A percentile compares a stretch with the other conserved stretches of the same genome.
Evolutionary conservation across 2,329 filamentous ascomycete genomes (phyloP).

Genomic region (Epichloe brachyelytri): DNA sequence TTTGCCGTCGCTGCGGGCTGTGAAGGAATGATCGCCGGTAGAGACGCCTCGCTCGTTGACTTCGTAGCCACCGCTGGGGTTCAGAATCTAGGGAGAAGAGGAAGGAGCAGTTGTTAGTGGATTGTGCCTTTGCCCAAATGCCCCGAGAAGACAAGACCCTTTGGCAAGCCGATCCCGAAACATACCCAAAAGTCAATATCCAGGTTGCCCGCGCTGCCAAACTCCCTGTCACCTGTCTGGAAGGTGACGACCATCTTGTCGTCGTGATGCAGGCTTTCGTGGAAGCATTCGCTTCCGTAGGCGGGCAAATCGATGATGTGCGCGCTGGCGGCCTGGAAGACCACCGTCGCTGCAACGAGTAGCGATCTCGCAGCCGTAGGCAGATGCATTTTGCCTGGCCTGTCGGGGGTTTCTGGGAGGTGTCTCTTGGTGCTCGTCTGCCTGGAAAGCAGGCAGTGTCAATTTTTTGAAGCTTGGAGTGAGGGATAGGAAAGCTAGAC

Average conservation of each 20-base stretch:
- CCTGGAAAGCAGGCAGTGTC: no score
- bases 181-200: slow-evolving; percentile 97
- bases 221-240: slow-evolving; percentile 94
- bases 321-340: slow-evolving; percentile 50
- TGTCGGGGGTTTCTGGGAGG: no score
- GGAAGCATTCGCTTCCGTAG: slow-evolving; percentile 94
- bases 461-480: no score
- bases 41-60: slow-evolving; percentile 70
- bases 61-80: slow-evolving; percentile 63
- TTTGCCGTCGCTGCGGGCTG: slow-evolving; percentile 71
- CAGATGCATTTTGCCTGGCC: slow-evolving; percentile 15
- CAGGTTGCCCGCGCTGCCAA: slow-evolving; percentile 84
- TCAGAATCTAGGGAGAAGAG: slow-evolving; percentile 49
- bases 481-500: background rate
- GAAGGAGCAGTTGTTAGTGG: background rate
- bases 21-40: slow-evolving; percentile 88
- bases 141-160: background rate
- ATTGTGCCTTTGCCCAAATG: background rate
- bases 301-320: slow-evolving; percentile 95
- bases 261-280: slow-evolving; percentile 81
- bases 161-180: background rate
- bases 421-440: no score
- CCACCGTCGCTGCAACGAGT: slow-evolving; percentile 24
- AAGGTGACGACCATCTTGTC: slow-evolving; percentile 98
- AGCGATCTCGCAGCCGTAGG: slow-evolving; percentile 28